Base-by-base conservation (phyloP, 1,284 basidiomycete genomes). In the Mycena citricolor region DNA sequence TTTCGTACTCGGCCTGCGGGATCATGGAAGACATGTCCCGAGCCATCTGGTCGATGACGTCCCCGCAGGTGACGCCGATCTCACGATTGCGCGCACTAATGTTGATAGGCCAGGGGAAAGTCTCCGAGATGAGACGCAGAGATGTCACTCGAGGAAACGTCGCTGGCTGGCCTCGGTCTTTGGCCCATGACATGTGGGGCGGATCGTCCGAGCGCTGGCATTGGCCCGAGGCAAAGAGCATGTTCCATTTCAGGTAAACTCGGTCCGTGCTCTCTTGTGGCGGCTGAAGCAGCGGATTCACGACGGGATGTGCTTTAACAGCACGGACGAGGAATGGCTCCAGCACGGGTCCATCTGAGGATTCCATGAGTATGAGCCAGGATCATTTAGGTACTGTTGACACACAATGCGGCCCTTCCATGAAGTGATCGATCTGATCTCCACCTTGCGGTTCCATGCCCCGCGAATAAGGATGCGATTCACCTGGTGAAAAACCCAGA, bases 1-100 rank as follows among this genome's bases (percentile, higher is more conserved):
- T 51, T 5, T 77, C 68, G 55, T 70, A 84, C 45, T 86, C 82
- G 20, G 61, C 58, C 52, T 71, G 70, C 5, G 64, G 62, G 2
- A 80, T 68, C 32, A 76, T 68, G n/a, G 61, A 67, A 44, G 75
- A 67, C 64, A 88, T 59, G 55, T 71, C 70, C 1, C 59, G 51
- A 38, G 72, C 70, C 31, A 88, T 65, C 1, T 67, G 61, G 37
- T 87, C 83, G 44, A 88, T 68, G 23, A 87, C 69, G 51, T 88
- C 85, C 4, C 81, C 82, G 52, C 86, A 89, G 0, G 83, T 86
- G 12, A 89, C 77, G 12, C 86, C 86, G 17, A 71, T 22, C 7
- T 65, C 61, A n/a, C 60, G 58, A 30, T 78, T 65, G 1, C 62
- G 53, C 3, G 83, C 83, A n/a, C 63, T 54, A 2, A 82, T 64